phyloP scores from a whole-genome alignment of 2,329 filamentous ascomycete genomes.

The Colletotrichum destructivum region DNA sequence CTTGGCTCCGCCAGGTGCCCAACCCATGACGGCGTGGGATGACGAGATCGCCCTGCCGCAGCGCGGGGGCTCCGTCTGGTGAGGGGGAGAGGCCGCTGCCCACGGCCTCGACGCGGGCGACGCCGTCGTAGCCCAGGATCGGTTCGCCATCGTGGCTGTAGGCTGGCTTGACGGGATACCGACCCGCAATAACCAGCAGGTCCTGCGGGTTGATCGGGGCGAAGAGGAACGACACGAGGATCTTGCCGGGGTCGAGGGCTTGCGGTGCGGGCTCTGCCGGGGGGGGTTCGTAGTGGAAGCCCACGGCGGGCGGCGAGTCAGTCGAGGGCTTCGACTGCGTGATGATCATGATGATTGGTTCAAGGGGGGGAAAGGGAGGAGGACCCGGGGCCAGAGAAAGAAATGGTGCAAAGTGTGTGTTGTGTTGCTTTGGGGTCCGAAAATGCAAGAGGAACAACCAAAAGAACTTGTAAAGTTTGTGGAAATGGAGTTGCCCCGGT shows the following conservation, averaged over 20 bases:
- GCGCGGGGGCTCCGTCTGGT: background rate
- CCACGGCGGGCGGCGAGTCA: background rate
- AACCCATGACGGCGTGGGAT: conserved; percentile 37
- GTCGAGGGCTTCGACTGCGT: background rate
- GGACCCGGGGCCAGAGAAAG: background rate
- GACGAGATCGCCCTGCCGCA: conserved; percentile 37
- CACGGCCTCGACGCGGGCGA: conserved; percentile 36
- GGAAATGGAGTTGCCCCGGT: no score
- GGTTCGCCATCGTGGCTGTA: conserved; percentile 31
- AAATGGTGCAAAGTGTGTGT: background rate
- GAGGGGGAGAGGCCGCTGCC: conserved; percentile 3
- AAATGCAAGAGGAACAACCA: no score
- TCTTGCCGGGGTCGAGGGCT: background rate
- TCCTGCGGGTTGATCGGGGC: conserved; percentile 47
- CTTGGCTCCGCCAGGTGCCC: conserved; percentile 46
- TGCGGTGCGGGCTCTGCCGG: background rate
- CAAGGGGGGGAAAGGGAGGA: background rate
- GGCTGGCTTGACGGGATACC: conserved; percentile 45
- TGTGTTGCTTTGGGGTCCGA: no score
- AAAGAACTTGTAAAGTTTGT: no score
- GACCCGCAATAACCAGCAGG: conserved; percentile 44
- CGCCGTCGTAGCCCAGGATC: conserved; percentile 45
- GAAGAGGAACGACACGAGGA: conserved; percentile 44
- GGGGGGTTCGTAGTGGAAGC: background rate
- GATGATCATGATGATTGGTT: conserved; percentile 17